Conservation (phyloP, 352 stramenopile genomes). For the Globisporangium uncinulatum region DNA sequence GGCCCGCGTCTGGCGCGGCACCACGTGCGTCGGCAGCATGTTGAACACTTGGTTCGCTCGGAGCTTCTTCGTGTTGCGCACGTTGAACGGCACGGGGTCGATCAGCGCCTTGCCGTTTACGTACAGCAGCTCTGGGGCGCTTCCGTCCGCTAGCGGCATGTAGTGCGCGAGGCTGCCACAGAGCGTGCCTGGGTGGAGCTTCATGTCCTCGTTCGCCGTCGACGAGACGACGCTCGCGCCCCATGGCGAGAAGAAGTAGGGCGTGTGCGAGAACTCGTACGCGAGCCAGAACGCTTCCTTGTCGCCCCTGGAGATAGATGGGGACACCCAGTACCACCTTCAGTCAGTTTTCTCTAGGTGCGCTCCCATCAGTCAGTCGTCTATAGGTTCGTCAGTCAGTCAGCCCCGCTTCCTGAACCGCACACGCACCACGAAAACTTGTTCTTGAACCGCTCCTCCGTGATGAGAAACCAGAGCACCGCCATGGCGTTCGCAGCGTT, state of each 20-base stretch:
- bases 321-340: no score
- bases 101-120: slow-evolving; percentile 51
- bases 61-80: slow-evolving; percentile 20
- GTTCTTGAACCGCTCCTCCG: slow-evolving; percentile 27
- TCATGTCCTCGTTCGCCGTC: slow-evolving; percentile 38
- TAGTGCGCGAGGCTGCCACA: slow-evolving; percentile 58
- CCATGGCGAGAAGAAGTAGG: slow-evolving; percentile 62
- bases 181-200: slow-evolving; percentile 37
- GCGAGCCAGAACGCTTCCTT: slow-evolving; percentile 69
- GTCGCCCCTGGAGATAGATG: slow-evolving; percentile 20
- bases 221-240: slow-evolving; percentile 38
- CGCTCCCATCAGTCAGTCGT: no score
- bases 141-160: slow-evolving; percentile 25
- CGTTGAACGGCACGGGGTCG: slow-evolving; percentile 29
- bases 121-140: slow-evolving; percentile 37
- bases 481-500: slow-evolving; percentile 29
- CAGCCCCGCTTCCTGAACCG: no score
- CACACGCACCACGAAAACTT: slow-evolving; percentile 41
- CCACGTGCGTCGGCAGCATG: slow-evolving; percentile 37
- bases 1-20: slow-evolving; percentile 22
- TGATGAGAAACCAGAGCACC: slow-evolving; percentile 40
- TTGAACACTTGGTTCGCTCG: slow-evolving; percentile 36
- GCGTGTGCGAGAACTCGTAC: slow-evolving; percentile 35
- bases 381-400: background rate
- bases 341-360: no score